phyloP scores from a whole-genome alignment of 768 basidiomycete species.

The Leucosporidium yakuticum region DNA sequence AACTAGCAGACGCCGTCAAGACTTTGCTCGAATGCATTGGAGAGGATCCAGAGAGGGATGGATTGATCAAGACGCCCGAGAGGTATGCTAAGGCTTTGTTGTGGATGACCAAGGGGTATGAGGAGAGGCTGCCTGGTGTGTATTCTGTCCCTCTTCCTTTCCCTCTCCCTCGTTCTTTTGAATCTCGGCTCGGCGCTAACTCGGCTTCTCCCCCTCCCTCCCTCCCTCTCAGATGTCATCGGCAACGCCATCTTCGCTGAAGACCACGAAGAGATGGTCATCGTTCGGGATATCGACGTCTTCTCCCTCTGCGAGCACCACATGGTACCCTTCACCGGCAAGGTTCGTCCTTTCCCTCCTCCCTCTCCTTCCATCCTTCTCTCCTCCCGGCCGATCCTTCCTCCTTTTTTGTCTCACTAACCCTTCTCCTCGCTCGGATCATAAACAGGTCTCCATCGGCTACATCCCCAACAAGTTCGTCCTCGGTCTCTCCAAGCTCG shows the following conservation, averaged over 20 bases:
- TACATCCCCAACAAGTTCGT: constrained; percentile 96
- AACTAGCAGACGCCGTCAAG: constrained; percentile 75
- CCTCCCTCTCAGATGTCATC: constrained; percentile 67
- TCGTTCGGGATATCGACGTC: constrained; percentile 94
- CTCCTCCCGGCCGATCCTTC: constrained; percentile 4
- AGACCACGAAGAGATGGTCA: constrained; percentile 99
- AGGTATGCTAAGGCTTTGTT: constrained; percentile 93
- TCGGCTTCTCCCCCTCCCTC: too few relatives aligned
- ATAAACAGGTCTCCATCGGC: constrained; percentile 78
- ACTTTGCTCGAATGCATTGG: constrained; percentile 95
- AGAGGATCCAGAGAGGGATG: constrained; percentile 94
- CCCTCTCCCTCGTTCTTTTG: background rate
- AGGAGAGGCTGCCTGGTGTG: constrained; percentile 81
- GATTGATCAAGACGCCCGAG: constrained; percentile 82
- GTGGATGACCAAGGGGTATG: constrained; percentile 99
- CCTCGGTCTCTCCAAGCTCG: constrained; percentile 90
- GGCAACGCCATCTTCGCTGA: constrained; percentile 98
- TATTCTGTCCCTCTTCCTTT: background rate
- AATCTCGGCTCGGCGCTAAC: too few relatives aligned
- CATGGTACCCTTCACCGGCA: constrained; percentile 94
- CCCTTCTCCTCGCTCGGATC: background rate
- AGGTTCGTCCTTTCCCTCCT: constrained; percentile 54
- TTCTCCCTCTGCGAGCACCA: constrained; percentile 98
- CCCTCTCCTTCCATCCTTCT: background rate
- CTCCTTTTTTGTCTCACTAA: constrained; percentile 19